Conservation (phyloP, 768 basidiomycete genomes). For the Leccinum longicurvipes region DNA sequence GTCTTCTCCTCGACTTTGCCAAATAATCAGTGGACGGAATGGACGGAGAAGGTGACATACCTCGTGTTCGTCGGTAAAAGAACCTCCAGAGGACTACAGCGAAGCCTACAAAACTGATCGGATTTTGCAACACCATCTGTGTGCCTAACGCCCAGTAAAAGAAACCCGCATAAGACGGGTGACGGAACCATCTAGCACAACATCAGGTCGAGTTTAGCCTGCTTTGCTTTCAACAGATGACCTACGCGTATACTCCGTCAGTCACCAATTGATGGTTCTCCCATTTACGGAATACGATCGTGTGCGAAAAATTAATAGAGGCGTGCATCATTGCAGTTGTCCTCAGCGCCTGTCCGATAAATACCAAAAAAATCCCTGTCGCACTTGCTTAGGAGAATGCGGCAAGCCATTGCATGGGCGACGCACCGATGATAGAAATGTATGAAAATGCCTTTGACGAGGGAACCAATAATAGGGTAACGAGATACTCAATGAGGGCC, state of each 20-base stretch:
- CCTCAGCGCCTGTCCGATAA: slow-evolving; percentile 74
- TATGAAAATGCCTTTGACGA: slow-evolving; percentile 57
- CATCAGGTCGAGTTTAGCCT: background rate
- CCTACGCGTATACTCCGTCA: slow-evolving; percentile 84
- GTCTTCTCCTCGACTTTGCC: slow-evolving; percentile 73
- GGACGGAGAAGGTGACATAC: slow-evolving; percentile 44
- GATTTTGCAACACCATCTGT: slow-evolving; percentile 88
- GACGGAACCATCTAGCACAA: slow-evolving; percentile 53
- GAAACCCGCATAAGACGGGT: slow-evolving; percentile 96
- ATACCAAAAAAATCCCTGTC: slow-evolving; percentile 61
- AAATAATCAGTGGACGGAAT: slow-evolving; percentile 3
- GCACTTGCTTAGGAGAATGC: background rate
- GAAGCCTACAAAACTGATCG: slow-evolving; percentile 67
- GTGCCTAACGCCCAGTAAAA: slow-evolving; percentile 98
- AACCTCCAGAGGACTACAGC: slow-evolving; percentile 75
- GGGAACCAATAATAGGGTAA: slow-evolving; percentile 66
- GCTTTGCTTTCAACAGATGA: slow-evolving; percentile 5
- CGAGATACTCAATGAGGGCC: slow-evolving; percentile 78
- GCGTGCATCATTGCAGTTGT: slow-evolving; percentile 97
- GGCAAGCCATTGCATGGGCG: background rate
- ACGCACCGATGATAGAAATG: slow-evolving; percentile 57
- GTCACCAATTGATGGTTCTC: slow-evolving; percentile 79
- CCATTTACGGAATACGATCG: slow-evolving; percentile 72
- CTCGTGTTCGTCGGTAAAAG: slow-evolving; percentile 75
- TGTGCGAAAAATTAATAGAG: slow-evolving; percentile 88